These are phyloP conservation scores for Colletotrichum salicis DNA, from an alignment of 2,329 filamentous ascomycete species.

Conservation along the genomic window DNA sequence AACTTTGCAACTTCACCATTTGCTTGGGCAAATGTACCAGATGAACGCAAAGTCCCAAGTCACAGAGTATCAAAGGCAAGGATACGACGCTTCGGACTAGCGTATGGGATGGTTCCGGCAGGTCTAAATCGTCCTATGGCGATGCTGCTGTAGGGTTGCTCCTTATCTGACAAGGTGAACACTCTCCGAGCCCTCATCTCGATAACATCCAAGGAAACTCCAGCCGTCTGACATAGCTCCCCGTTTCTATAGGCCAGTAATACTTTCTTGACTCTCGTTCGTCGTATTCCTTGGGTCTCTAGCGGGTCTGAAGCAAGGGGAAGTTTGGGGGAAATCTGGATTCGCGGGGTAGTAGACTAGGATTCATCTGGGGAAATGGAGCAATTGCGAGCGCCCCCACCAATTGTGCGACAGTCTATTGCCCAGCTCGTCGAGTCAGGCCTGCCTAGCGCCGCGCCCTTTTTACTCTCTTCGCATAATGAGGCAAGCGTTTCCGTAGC, in stretches of 20 bases:
- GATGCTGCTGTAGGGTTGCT: background rate
- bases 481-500: background rate
- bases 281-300: too few relatives aligned
- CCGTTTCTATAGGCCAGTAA: background rate
- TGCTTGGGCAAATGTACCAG: too few relatives aligned
- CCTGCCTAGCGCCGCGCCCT: background rate
- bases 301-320: background rate
- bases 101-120: background rate
- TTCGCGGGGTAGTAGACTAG: constrained; percentile 10
- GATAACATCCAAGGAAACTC: background rate
- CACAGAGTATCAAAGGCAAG: background rate
- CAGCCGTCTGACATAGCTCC: background rate
- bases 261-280: background rate
- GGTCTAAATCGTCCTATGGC: background rate
- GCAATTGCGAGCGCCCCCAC: background rate
- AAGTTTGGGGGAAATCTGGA: constrained; percentile 1
- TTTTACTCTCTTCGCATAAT: background rate
- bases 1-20: too few relatives aligned
- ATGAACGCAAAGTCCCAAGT: too few relatives aligned
- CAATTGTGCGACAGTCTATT: background rate
- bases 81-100: background rate
- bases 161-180: background rate
- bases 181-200: background rate
- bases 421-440: background rate
- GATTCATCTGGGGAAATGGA: constrained; percentile 17